Evolutionary conservation across 2,329 filamentous ascomycete genomes (phyloP).

Genomic region (Gaeumannomyces tritici): DNA sequence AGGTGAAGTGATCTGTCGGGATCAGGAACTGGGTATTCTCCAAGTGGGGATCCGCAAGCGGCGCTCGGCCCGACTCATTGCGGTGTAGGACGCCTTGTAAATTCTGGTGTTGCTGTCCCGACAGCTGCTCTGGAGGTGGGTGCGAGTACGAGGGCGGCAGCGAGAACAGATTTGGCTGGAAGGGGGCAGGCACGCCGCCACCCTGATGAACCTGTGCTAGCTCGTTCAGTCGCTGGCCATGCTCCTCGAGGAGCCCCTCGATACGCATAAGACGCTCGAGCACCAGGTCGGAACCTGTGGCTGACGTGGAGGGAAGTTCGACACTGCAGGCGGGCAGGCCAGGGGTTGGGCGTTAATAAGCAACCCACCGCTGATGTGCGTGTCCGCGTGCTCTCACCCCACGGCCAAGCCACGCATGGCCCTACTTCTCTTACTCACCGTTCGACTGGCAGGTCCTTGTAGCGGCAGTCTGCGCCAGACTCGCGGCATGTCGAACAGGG

Average conservation of each 20-base stretch:
- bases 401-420: neutral
- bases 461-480: slow-evolving; percentile 27
- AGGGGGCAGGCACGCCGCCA: neutral
- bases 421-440: slow-evolving; percentile 8
- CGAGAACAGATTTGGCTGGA: slow-evolving; percentile 4
- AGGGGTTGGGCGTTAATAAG: slow-evolving; percentile 4
- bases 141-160: slow-evolving; percentile 4
- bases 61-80: slow-evolving; percentile 13
- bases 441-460: slow-evolving; percentile 24
- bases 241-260: slow-evolving; percentile 20
- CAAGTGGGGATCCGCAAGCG: slow-evolving; percentile 12
- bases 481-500: slow-evolving; percentile 28
- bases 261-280: slow-evolving; percentile 27
- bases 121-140: neutral
- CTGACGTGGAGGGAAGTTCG: slow-evolving; percentile 16
- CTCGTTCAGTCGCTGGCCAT: slow-evolving; percentile 12
- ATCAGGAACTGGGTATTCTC: slow-evolving; percentile 26
- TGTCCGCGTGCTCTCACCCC: neutral
- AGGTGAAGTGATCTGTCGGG: slow-evolving; percentile 22
- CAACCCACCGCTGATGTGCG: neutral
- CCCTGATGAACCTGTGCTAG: slow-evolving; percentile 5
- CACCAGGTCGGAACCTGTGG: slow-evolving; percentile 18
- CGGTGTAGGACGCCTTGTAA: slow-evolving; percentile 5
- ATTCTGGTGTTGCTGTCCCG: slow-evolving; percentile 1
- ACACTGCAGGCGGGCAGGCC: slow-evolving; percentile 15